Conservation (phyloP, 768 basidiomycete species). For the Collybia nuda region DNA sequence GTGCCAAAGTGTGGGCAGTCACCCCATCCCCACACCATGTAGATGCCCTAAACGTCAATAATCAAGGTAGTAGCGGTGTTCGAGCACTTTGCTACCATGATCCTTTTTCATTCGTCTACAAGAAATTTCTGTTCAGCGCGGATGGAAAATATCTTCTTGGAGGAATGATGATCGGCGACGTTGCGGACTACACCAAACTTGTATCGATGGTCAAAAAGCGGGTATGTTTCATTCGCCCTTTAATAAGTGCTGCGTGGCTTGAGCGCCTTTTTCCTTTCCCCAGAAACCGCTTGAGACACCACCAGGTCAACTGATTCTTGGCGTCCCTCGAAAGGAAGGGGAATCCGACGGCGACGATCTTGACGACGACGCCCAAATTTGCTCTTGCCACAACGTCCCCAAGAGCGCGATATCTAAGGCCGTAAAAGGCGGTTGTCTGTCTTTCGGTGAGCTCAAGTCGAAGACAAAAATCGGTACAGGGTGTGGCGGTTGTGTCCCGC, state of each 20-base stretch:
- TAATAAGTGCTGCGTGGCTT: not conserved
- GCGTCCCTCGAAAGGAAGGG: conserved; percentile 41
- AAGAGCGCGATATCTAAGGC: conserved; percentile 57
- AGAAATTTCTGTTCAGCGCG: conserved; percentile 73
- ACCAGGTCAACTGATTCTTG: conserved; percentile 67
- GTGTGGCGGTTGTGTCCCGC: conserved; percentile 72
- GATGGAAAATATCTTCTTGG: conserved; percentile 74
- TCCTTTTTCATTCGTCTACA: conserved; percentile 70
- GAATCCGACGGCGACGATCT: conserved; percentile 64
- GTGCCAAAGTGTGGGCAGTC: not conserved
- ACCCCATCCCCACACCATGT: conserved; percentile 3
- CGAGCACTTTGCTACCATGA: conserved; percentile 58
- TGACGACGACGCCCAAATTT: conserved; percentile 72
- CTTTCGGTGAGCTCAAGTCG: conserved; percentile 54
- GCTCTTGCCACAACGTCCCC: conserved; percentile 69
- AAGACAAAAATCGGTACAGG: conserved; percentile 74
- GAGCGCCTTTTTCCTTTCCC: not conserved
- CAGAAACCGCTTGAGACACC: conserved; percentile 66
- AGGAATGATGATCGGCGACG: conserved; percentile 82
- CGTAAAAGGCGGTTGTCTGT: conserved; percentile 48
- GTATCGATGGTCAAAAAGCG: conserved; percentile 72
- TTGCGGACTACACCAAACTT: conserved; percentile 65
- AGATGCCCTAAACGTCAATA: conserved; percentile 16
- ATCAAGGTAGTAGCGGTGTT: not conserved
- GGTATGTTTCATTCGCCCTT: conserved; percentile 26